A percentile compares a stretch with the other conserved stretches of the same genome.
These are phyloP conservation scores for Bretziella fagacearum DNA, from an alignment of 2,329 filamentous ascomycete genomes.

Conservation along the genomic window DNA sequence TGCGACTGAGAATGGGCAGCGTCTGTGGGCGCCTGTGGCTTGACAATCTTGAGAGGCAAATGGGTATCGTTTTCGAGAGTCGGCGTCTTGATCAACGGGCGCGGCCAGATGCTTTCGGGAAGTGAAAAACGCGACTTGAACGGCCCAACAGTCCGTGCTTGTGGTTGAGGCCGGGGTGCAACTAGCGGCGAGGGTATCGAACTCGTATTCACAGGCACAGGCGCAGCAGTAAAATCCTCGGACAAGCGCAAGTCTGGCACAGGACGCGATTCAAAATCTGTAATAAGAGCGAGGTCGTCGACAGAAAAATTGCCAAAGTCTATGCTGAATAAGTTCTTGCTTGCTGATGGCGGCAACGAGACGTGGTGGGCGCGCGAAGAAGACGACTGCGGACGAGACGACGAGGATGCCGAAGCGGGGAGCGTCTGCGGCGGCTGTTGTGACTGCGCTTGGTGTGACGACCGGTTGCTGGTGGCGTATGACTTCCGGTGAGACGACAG, in stretches of 20 bases:
- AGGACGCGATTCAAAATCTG: constrained; percentile 3
- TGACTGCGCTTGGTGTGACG: background rate
- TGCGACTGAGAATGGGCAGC: background rate
- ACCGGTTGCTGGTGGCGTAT: constrained; percentile 1
- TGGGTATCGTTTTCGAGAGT: constrained; percentile 3
- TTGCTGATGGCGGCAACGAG: constrained; percentile 11
- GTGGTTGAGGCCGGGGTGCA: background rate
- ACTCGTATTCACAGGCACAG: constrained; percentile 1
- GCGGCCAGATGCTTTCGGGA: constrained; percentile 11
- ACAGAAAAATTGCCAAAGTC: constrained; percentile 11
- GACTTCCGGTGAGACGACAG: constrained; percentile 3
- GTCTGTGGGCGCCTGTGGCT: background rate
- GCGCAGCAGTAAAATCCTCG: background rate
- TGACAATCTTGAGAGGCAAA: background rate
- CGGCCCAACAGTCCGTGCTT: background rate
- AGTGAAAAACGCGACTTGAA: constrained; percentile 11
- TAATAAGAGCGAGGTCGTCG: constrained; percentile 8
- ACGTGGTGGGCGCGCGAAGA: constrained; percentile 10
- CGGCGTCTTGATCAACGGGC: constrained; percentile 4
- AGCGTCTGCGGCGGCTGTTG: constrained; percentile 2
- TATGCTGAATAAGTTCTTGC: constrained; percentile 10
- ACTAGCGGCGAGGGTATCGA: background rate
- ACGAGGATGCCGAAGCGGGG: background rate
- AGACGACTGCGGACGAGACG: background rate
- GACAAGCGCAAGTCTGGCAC: constrained; percentile 3